Evolutionary conservation across 768 basidiomycete species (phyloP), one percentile per base, ranked within the genome.

Genomic region (Suillus decipiens): DNA sequence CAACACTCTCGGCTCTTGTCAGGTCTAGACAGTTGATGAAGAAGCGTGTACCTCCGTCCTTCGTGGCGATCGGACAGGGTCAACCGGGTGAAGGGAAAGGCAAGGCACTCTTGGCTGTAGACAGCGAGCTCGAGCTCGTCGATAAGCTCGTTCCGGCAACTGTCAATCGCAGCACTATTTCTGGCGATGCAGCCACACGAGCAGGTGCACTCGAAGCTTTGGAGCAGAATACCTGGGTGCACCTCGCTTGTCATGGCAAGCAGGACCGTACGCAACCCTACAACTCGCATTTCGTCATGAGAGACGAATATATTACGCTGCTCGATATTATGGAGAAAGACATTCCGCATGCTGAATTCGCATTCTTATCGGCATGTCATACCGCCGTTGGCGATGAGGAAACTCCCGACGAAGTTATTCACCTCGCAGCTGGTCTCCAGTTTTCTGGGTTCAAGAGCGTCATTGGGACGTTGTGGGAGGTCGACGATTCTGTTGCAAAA

Each of bases 191-290:
- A 22, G 51, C 61, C 14, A 62, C 61, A 7, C 47, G 34, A 15
- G 11, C 47, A 15, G 54, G 24, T 10, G 61, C 61, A 9, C 54
- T 57, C 2, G 8, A 47, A 2, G 39, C 55, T 8, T 17, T 68
- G 10, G 22, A 47, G 22, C 8, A 42, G 24, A 51, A 67, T 34
- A 17, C 31, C 33, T 65, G 59, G 41, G 45, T 69, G 2, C 79
- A 79, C 58, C 61, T 80, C 22, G 76, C 78, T 10, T 79, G 79
- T 53, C 79, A 80, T 67, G 80, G 74, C n/a, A 56, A 67, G 19
- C 79, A 78, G 59, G 67, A 78, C 54, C 6, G 6, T 4, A 14
- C 0, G 2, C 59, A 65, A 12, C 66, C 69, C 12, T 65, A 67
- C 33, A 8, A 68, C 17, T 60, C 59, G 0, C 24, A 31, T 19